Conservation (phyloP, 257 asterid genomes). For the Fraxinus americana region DNA sequence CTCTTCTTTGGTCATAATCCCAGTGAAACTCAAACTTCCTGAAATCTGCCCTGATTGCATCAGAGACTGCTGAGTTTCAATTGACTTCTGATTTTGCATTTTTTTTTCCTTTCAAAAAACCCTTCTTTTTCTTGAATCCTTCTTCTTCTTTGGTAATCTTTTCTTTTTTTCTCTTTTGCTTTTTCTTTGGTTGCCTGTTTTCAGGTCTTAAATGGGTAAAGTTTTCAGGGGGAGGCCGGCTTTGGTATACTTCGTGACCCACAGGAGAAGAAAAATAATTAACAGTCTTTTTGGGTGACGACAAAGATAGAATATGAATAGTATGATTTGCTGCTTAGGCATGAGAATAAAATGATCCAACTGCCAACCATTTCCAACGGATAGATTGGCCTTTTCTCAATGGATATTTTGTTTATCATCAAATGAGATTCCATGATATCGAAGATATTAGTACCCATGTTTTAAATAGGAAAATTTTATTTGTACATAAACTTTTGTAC, state of each 20-base stretch:
- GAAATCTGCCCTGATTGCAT: conserved; percentile 26
- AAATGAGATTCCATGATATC: not conserved
- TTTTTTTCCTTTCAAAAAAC: conserved; percentile 23
- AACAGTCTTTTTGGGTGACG: not conserved
- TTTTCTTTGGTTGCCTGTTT: conserved; percentile 27
- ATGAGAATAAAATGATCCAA: not conserved
- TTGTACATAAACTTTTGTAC: too few relatives aligned
- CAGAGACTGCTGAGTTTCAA: conserved; percentile 36
- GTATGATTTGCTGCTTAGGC: not conserved
- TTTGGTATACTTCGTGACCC: conserved; percentile 11
- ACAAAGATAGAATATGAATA: not conserved
- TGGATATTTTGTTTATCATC: not conserved
- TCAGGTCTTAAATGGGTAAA: conserved; percentile 18
- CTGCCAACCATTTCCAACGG: conserved; percentile 11
- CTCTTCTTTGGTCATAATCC: conserved; percentile 23
- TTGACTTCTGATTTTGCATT: conserved; percentile 45
- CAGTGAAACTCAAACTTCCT: conserved; percentile 26
- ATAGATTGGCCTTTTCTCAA: not conserved
- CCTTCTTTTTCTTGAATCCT: conserved; percentile 20
- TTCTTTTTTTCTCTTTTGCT: conserved; percentile 29
- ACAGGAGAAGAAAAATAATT: not conserved
- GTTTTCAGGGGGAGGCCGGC: conserved; percentile 1
- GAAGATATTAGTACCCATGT: not conserved
- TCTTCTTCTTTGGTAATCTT: not conserved
- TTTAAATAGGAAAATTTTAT: too few relatives aligned